These are phyloP conservation scores for Kondoa malvinella DNA, from an alignment of 768 basidiomycete genomes.

Conservation along the genomic window DNA sequence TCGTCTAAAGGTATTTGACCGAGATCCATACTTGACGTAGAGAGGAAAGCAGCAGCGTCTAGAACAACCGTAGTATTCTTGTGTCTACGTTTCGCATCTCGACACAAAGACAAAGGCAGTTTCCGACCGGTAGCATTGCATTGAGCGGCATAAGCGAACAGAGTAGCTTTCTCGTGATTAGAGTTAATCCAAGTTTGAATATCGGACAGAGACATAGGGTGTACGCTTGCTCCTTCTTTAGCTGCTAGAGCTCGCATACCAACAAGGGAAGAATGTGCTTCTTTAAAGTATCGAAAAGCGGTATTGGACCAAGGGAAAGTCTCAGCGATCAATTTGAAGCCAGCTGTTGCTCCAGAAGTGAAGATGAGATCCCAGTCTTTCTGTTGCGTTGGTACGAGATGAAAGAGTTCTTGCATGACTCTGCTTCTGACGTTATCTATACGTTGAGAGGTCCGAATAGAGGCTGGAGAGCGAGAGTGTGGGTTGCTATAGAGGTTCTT, in stretches of 20 bases:
- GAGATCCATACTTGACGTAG: slow-evolving; percentile 21
- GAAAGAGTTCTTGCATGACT: slow-evolving; percentile 22
- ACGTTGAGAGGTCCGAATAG: slow-evolving; percentile 8
- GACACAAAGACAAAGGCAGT: slow-evolving; percentile 11
- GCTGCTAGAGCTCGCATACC: slow-evolving; percentile 17
- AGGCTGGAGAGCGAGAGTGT: slow-evolving; percentile 23
- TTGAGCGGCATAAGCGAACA: slow-evolving; percentile 24
- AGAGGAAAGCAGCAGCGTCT: slow-evolving; percentile 25
- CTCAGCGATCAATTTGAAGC: slow-evolving; percentile 22
- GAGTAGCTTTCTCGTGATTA: slow-evolving; percentile 3
- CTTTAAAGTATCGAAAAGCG: slow-evolving; percentile 11
- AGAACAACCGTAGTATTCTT: slow-evolving; percentile 17
- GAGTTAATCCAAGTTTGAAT: neutral
- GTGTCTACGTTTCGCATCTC: slow-evolving; percentile 13
- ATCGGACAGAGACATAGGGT: neutral
- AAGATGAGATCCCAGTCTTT: slow-evolving; percentile 26
- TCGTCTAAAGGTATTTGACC: slow-evolving; percentile 7
- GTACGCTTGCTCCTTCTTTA: neutral
- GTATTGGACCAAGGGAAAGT: slow-evolving; percentile 16
- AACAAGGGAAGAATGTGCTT: slow-evolving; percentile 20
- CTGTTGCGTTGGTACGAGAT: slow-evolving; percentile 5
- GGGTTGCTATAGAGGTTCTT: slow-evolving; percentile 23
- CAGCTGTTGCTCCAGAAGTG: slow-evolving; percentile 24
- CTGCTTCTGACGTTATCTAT: slow-evolving; percentile 16
- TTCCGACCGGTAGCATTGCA: slow-evolving; percentile 27